These are phyloP conservation scores for Backusella circina DNA, from an alignment of 192 early-diverging fungal species.

Conservation along the genomic window DNA sequence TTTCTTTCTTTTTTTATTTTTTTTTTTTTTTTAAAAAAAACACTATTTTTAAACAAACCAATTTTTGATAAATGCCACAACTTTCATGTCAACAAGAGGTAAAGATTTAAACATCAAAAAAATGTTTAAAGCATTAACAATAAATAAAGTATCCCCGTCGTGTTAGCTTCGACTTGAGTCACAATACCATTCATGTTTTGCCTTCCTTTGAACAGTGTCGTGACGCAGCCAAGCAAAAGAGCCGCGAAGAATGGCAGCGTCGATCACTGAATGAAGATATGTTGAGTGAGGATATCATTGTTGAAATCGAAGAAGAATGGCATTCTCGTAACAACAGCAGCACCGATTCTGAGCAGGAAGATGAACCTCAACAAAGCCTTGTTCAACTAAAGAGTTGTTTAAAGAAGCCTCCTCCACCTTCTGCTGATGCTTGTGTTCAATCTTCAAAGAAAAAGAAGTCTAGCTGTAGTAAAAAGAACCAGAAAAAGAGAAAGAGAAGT, in stretches of 20 bases:
- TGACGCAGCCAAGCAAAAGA: slow-evolving; percentile 11
- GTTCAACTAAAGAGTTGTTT: slow-evolving; percentile 22
- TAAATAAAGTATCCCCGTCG: slow-evolving; percentile 13
- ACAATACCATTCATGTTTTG: slow-evolving; percentile 36
- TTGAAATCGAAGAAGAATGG: slow-evolving; percentile 25
- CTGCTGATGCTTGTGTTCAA: not conserved
- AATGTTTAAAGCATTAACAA: not conserved
- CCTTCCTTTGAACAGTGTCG: slow-evolving; percentile 29
- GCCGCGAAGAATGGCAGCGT: slow-evolving; percentile 20
- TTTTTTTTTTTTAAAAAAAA: not conserved
- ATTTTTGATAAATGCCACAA: not conserved
- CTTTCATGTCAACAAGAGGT: not conserved
- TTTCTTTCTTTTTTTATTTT: not conserved
- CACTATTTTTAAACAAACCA: not conserved
- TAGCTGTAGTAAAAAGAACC: slow-evolving; percentile 3
- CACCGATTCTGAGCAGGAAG: not conserved
- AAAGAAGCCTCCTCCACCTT: slow-evolving; percentile 11
- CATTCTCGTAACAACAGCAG: not conserved
- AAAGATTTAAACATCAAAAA: not conserved
- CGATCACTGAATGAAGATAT: slow-evolving; percentile 22
- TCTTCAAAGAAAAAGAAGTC: not conserved
- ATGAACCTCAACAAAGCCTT: not conserved
- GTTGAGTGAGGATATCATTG: slow-evolving; percentile 26
- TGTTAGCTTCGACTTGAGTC: slow-evolving; percentile 35
- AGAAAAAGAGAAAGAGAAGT: slow-evolving; percentile 15